phyloP scores from a whole-genome alignment of 192 early-diverging fungal genomes.

The Coemansia aciculifera region DNA sequence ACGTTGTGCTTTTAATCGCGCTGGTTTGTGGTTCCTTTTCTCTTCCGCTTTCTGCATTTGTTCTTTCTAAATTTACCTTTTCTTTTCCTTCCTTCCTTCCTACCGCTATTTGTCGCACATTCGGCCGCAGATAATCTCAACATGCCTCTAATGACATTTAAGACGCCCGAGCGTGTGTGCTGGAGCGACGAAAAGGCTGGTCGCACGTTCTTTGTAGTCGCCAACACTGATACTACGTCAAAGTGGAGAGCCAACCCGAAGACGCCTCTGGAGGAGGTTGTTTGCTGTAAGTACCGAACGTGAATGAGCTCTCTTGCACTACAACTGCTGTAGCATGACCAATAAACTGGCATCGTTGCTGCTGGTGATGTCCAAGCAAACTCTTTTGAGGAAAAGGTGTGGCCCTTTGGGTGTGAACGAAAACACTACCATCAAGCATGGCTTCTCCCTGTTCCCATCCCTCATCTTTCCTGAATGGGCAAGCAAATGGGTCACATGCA shows the following conservation, averaged over 20 bases:
- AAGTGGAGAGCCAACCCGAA: conserved; percentile 47
- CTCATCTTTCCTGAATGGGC: conserved; percentile 1
- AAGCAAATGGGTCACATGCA: background rate
- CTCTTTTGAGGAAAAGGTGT: background rate
- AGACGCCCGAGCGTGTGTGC: conserved; percentile 53
- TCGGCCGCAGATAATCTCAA: background rate
- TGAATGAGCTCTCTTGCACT: background rate
- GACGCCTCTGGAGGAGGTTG: conserved; percentile 40
- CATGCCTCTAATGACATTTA: conserved; percentile 48
- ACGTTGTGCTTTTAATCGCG: background rate
- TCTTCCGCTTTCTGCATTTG: background rate
- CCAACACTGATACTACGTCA: conserved; percentile 36
- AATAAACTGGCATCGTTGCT: background rate
- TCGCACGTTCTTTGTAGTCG: conserved; percentile 45
- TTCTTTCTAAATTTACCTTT: background rate
- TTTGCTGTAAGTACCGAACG: conserved; percentile 46
- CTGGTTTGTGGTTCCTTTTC: background rate
- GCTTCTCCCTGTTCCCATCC: background rate
- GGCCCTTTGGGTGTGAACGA: background rate
- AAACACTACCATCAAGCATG: no score
- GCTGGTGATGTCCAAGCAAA: background rate
- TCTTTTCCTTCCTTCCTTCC: background rate
- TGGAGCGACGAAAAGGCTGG: conserved; percentile 44
- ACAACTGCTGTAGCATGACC: background rate
- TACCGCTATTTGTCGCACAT: background rate